Conservation (phyloP, 225 moss, liverwort and hornwort genomes). For the Sphagnum tenellum region DNA sequence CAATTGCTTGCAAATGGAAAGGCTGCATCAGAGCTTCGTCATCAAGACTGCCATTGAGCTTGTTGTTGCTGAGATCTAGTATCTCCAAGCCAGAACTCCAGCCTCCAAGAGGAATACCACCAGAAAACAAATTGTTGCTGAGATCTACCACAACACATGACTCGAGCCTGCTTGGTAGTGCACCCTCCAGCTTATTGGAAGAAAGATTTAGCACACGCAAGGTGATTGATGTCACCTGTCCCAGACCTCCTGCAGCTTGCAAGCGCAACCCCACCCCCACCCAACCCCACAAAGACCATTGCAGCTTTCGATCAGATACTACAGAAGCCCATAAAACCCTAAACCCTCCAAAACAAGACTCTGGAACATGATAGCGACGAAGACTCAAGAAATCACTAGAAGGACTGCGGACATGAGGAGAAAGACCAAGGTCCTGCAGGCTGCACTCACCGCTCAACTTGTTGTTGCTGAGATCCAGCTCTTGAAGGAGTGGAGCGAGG, state of each 20-base stretch:
- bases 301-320: no score
- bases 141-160: slow-evolving; percentile 41
- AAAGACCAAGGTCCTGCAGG: slow-evolving; percentile 15
- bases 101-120: slow-evolving; percentile 25
- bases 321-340: no score
- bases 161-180: slow-evolving; percentile 32
- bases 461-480: slow-evolving; percentile 45
- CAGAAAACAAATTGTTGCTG: slow-evolving; percentile 36
- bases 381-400: no score
- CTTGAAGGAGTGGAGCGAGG: slow-evolving; percentile 41
- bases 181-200: slow-evolving; percentile 32
- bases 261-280: no score
- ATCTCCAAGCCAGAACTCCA: slow-evolving; percentile 36
- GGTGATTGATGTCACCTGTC: slow-evolving; percentile 37
- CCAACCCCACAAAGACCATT: no score
- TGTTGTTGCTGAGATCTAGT: slow-evolving; percentile 42
- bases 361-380: no score
- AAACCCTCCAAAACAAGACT: no score
- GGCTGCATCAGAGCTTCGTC: slow-evolving; percentile 22
- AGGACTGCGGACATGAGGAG: slow-evolving; percentile 3
- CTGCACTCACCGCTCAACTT: slow-evolving; percentile 32
- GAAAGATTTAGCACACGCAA: slow-evolving; percentile 35
- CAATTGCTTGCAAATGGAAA: slow-evolving; percentile 27
- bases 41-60: slow-evolving; percentile 32
- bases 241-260: slow-evolving; percentile 26